Conservation (phyloP, 768 basidiomycete species). For the Trametes punicea region DNA sequence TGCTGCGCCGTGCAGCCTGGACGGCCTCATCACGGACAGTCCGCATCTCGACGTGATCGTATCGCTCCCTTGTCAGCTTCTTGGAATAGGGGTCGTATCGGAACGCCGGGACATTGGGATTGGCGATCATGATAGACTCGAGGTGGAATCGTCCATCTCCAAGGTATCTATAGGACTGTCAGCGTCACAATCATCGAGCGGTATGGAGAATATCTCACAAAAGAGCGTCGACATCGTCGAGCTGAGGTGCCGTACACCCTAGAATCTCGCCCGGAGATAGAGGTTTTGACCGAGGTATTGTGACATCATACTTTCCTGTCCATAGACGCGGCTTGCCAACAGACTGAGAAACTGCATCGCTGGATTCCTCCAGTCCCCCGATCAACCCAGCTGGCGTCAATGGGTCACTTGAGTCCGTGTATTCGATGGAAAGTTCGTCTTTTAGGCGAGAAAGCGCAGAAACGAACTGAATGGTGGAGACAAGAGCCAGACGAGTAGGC, state of each 20-base stretch:
- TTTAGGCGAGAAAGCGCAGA: slow-evolving; percentile 86
- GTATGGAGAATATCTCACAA: slow-evolving; percentile 53
- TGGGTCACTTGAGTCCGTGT: slow-evolving; percentile 21
- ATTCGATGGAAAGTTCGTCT: slow-evolving; percentile 61
- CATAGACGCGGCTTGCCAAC: slow-evolving; percentile 34
- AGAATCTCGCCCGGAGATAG: slow-evolving; percentile 95
- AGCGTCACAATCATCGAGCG: background rate
- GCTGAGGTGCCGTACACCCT: slow-evolving; percentile 90
- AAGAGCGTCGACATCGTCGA: slow-evolving; percentile 82
- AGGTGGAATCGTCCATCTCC: slow-evolving; percentile 98
- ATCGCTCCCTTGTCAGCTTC: slow-evolving; percentile 89
- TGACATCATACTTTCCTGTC: slow-evolving; percentile 67
- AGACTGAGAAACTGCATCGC: slow-evolving; percentile 10
- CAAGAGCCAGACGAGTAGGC: slow-evolving; percentile 78
- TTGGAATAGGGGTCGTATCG: slow-evolving; percentile 99
- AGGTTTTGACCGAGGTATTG: slow-evolving; percentile 85
- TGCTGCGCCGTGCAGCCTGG: slow-evolving; percentile 63
- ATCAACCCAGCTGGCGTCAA: slow-evolving; percentile 15
- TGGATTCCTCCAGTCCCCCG: slow-evolving; percentile 5
- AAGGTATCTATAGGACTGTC: slow-evolving; percentile 62
- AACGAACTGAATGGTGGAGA: slow-evolving; percentile 98
- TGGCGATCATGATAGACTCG: slow-evolving; percentile 99
- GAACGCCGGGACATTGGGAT: slow-evolving; percentile 91
- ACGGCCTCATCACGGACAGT: slow-evolving; percentile 71
- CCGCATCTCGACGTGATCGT: slow-evolving; percentile 88